Percentiles rank a stretch among this genome's conserved stretches.
These are phyloP conservation scores for Silene conica DNA, from an alignment of 148 eudicot species.

Conservation along the genomic window DNA sequence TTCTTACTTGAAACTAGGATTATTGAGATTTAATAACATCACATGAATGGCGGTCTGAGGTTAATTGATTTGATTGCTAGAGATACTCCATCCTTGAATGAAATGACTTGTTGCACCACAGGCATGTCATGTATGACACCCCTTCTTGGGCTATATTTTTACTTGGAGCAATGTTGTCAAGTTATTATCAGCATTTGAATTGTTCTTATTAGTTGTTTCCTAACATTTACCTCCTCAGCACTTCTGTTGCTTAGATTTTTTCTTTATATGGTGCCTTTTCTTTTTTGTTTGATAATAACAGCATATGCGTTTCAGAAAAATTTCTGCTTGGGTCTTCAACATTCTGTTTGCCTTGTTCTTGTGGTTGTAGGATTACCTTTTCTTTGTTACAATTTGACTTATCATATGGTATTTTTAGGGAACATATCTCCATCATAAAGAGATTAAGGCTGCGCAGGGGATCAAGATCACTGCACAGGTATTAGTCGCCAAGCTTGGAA, in stretches of 20 bases:
- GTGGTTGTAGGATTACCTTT: neutral
- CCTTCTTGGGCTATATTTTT: neutral
- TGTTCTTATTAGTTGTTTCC: neutral
- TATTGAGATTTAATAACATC: neutral
- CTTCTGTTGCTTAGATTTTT: neutral
- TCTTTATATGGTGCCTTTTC: neutral
- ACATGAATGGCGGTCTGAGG: neutral
- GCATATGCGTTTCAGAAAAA: neutral
- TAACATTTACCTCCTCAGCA: neutral
- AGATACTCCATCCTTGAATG: neutral
- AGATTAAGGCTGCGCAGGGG: constrained; percentile 96
- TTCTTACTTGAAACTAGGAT: neutral
- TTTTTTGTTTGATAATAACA: too few relatives aligned
- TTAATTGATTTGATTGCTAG: neutral
- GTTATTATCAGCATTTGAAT: neutral
- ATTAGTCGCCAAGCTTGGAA: neutral
- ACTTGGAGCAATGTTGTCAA: neutral
- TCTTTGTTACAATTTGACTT: neutral
- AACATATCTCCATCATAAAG: constrained; percentile 80
- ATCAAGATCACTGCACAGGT: constrained; percentile 98
- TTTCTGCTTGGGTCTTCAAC: neutral
- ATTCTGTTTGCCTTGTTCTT: neutral
- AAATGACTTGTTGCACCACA: neutral
- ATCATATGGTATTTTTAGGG: constrained; percentile 46
- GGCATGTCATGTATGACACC: neutral